Evolutionary conservation across 441 rosid species (phyloP), one percentile per base, ranked within the genome.

Genomic region (Arabidopsis lyrata): DNA sequence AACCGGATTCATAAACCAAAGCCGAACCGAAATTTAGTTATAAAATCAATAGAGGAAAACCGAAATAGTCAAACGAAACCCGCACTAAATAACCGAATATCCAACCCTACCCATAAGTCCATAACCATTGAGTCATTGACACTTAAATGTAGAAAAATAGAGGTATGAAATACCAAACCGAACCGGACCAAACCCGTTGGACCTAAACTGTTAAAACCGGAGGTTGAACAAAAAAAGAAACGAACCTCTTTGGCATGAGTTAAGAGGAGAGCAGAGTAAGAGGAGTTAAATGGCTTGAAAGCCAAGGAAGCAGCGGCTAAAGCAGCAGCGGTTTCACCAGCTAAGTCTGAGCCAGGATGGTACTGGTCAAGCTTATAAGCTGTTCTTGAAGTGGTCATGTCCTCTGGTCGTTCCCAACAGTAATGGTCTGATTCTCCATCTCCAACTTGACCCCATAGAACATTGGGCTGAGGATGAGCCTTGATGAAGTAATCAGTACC

Each of bases 281-380:
- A 86, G 31, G 95, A 88, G 73, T 91, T 85, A 80, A 85, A 90
- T 13, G 89, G 95, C 80, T 78, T 86, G 84, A 93, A 93, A 73
- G 92, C 97, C 34, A 91, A 68, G 60, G 97, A 64, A 68, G 98
- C 79, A 8, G 96, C 90, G 22, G 97, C 98, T 62, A 93, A 71
- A 24, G 98, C 95, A 12, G 96, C 95, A 11, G 97, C 89, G 6
- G 95, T 91, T 86, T 91, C 98, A n/a, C 81, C 93, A 0, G 97
- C 95, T 34, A 94, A 79, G 77, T 94, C 97, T 0, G 98, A 92
- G 22, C 97, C 97, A 27, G 95, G 97, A 78, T 87, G 84, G 13
- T 84, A 63, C 32, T 73, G 73, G 68, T 94, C 95, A 34, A 94
- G 73, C 82, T 86, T 88, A 78, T 83, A 92, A 34, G 92, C 92